A percentile compares a stretch with the other conserved stretches of the same genome.
phyloP scores from a whole-genome alignment of 148 eudicot species.

The Silene uniflora region DNA sequence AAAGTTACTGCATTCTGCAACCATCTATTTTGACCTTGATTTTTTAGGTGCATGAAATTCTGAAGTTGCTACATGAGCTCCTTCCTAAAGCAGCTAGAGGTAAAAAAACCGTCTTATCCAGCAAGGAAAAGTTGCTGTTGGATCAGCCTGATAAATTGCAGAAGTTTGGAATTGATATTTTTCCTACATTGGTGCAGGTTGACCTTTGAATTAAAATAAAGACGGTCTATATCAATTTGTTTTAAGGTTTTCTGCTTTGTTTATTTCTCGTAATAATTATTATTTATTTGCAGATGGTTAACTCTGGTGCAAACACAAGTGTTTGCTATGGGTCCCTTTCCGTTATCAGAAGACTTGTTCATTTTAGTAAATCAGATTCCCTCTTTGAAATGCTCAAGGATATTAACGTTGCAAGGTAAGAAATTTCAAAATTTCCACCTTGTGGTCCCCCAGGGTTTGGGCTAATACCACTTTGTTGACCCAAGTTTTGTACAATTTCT shows the following conservation, averaged over 20 bases:
- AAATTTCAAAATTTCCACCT: neutral
- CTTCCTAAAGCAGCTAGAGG: constrained; percentile 57
- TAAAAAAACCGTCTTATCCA: constrained; percentile 30
- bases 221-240: neutral
- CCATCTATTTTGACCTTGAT: neutral
- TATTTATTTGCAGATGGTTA: constrained; percentile 56
- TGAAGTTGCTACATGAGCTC: constrained; percentile 75
- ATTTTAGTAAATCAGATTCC: constrained; percentile 58
- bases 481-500: neutral
- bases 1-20: neutral
- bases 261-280: constrained; percentile 18
- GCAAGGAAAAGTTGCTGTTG: constrained; percentile 53
- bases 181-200: constrained; percentile 73
- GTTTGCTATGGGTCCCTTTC: constrained; percentile 81
- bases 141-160: constrained; percentile 54
- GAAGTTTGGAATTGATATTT: constrained; percentile 68
- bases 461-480: neutral
- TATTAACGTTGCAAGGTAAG: constrained; percentile 74
- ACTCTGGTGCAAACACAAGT: constrained; percentile 65
- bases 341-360: constrained; percentile 63
- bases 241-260: constrained; percentile 11
- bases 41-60: constrained; percentile 63
- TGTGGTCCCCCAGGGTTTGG: neutral
- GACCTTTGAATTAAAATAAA: constrained; percentile 6
- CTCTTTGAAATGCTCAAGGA: constrained; percentile 59